Evolutionary conservation across 2,329 filamentous ascomycete species (phyloP), one percentile per base, ranked within the genome.

Genomic region (Akanthomyces lecanii): DNA sequence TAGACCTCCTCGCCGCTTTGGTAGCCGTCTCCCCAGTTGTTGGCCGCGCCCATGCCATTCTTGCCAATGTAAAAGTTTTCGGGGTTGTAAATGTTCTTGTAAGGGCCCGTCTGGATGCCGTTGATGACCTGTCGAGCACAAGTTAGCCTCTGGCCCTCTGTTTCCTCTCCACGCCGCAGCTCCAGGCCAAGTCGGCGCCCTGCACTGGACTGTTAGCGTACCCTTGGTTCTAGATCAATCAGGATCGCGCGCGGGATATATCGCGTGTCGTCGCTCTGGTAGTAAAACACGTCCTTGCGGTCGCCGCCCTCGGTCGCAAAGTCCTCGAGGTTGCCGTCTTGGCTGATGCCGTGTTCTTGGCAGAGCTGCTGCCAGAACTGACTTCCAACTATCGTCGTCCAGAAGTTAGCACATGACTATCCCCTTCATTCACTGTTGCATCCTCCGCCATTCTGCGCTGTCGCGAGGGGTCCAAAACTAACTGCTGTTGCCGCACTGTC

Each of bases 401-500:
- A n/a, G 8, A 25, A 2, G 12, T 59, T 38, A 61, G 52, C 47
- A 44, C 16, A 23, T 56, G 36, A 6, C 30, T 36, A 16, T 10
- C 38, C 23, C 18, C 6, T 42, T 30, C 4, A n/a, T 10, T 16
- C 47, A n/a, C 23, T 23, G 25, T 56, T 30, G 54, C 11, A 21
- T 40, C 12, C 40, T 3, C 38, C 2, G 62, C 28, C 11, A 30
- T 25, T 14, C 30, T 4, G 5, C 33, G 33, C 30, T 25, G 42
- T n/a, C 38, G 47, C 38, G 12, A 53, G 63, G 64, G 64, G 55
- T 50, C 65, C 66, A 67, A 67, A 66, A 90, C 91, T 82, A 75
- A 97, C 93, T 94, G 86, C 93, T 97, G 81, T 98, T 98, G 85
- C 94, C 95, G 84, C 95, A 98, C 79, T 98, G 95, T 85, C 95